Conservation (phyloP, 148 eudicot genomes). For the Suaeda aralocaspica region DNA sequence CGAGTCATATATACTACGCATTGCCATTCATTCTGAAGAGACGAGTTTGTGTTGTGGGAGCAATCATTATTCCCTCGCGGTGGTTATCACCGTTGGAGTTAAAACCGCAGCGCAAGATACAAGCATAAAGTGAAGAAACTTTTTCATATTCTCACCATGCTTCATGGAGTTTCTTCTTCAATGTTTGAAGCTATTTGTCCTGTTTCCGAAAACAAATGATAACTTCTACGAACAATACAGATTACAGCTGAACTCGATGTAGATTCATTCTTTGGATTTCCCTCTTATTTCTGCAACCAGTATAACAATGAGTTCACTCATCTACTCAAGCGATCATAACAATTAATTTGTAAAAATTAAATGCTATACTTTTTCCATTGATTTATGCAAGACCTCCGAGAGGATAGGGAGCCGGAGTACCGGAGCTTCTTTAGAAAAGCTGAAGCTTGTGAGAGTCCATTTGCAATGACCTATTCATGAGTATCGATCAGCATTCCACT, state of each 20-base stretch:
- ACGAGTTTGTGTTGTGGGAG: not conserved
- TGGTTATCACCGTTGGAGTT: too few species aligned
- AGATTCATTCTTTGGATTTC: constrained; percentile 37
- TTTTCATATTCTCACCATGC: constrained; percentile 34
- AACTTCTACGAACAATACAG: constrained; percentile 62
- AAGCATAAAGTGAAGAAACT: too few species aligned
- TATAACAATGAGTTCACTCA: not conserved
- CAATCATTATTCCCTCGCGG: not conserved
- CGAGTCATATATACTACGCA: not conserved
- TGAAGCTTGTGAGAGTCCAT: constrained; percentile 80
- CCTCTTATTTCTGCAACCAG: constrained; percentile 62
- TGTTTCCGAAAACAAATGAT: constrained; percentile 61
- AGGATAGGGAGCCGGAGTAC: constrained; percentile 77
- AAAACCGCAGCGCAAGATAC: too few species aligned
- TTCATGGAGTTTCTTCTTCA: constrained; percentile 64
- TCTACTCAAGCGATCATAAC: not conserved
- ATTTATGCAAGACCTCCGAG: constrained; percentile 41
- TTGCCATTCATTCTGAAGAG: not conserved
- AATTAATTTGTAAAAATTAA: not conserved
- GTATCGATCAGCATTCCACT: constrained; percentile 63
- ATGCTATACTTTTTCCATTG: not conserved
- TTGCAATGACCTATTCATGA: constrained; percentile 70
- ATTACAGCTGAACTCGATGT: constrained; percentile 42
- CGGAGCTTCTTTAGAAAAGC: constrained; percentile 64
- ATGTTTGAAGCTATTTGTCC: constrained; percentile 61